These are phyloP conservation scores for Podaxis sp. DNA, from an alignment of 768 basidiomycete species.

Conservation along the genomic window DNA sequence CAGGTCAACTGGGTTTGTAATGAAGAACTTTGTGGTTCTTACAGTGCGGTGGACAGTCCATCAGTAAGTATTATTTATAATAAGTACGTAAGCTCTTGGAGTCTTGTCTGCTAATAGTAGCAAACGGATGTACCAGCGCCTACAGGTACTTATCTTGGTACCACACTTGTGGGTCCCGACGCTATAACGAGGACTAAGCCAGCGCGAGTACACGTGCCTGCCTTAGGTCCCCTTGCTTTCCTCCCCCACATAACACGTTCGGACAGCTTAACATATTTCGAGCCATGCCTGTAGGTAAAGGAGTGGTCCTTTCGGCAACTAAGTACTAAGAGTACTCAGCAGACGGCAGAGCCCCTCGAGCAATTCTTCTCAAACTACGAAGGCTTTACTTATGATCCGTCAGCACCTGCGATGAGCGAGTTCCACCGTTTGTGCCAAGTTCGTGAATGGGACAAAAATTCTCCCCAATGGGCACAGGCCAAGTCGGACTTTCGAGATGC, in stretches of 20 bases:
- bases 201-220: background rate
- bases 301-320: background rate
- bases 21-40: too few relatives aligned
- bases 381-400: conserved; percentile 8
- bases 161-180: too few relatives aligned
- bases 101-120: too few relatives aligned
- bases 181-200: background rate
- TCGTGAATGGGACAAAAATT: background rate
- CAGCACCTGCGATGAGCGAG: conserved; percentile 8
- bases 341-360: background rate
- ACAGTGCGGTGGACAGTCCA: too few relatives aligned
- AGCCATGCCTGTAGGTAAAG: background rate
- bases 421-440: conserved; percentile 1
- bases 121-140: too few relatives aligned
- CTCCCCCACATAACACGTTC: background rate
- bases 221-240: background rate
- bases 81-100: too few relatives aligned
- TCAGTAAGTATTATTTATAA: too few relatives aligned
- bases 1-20: too few relatives aligned
- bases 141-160: too few relatives aligned
- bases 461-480: background rate
- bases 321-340: background rate
- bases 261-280: background rate
- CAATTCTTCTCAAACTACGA: conserved; percentile 9
- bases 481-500: conserved; percentile 6